Evolutionary conservation across 1,284 basidiomycete genomes (phyloP).

Genomic region (Ceratobasidium sp.): DNA sequence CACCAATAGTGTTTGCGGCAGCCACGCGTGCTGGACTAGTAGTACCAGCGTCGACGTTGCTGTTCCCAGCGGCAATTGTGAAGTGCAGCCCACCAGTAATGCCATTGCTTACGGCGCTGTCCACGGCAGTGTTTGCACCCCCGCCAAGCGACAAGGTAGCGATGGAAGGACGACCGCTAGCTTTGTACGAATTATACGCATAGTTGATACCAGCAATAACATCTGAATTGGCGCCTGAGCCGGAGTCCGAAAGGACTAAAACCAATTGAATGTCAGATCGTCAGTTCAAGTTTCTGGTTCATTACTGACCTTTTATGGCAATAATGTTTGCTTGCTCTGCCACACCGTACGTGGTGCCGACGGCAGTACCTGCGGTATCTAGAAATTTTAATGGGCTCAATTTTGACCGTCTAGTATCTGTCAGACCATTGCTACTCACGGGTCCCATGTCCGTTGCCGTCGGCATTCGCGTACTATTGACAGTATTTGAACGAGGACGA

Average conservation of each 20-base stretch:
- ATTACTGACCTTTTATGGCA: slow-evolving; percentile 78
- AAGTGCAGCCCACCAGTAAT: slow-evolving; percentile 90
- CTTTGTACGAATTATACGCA: slow-evolving; percentile 69
- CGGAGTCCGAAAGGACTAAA: slow-evolving; percentile 86
- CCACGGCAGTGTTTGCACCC: slow-evolving; percentile 35
- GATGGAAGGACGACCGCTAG: slow-evolving; percentile 11
- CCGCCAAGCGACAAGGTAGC: slow-evolving; percentile 40
- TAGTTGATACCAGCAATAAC: slow-evolving; percentile 83
- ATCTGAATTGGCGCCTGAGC: slow-evolving; percentile 94
- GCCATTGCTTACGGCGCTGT: slow-evolving; percentile 57
- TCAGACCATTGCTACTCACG: slow-evolving; percentile 16
- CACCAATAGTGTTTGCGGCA: slow-evolving; percentile 87
- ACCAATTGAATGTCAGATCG: slow-evolving; percentile 52
- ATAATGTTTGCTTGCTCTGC: slow-evolving; percentile 93
- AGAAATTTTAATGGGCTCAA: slow-evolving; percentile 20
- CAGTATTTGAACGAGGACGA: neutral
- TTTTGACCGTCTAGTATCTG: neutral
- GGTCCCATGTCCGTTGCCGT: slow-evolving; percentile 42
- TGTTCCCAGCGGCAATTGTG: slow-evolving; percentile 89
- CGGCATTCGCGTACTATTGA: slow-evolving; percentile 7
- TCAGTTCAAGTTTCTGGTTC: neutral
- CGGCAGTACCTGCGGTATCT: slow-evolving; percentile 57
- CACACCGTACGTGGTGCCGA: slow-evolving; percentile 82
- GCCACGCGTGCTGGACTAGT: slow-evolving; percentile 65
- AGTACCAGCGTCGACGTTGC: slow-evolving; percentile 62